Percentiles rank a stretch among this genome's conserved stretches.
These are phyloP conservation scores for Platanthera guangdongensis DNA, from an alignment of 106 monocot genomes.

Conservation along the genomic window DNA sequence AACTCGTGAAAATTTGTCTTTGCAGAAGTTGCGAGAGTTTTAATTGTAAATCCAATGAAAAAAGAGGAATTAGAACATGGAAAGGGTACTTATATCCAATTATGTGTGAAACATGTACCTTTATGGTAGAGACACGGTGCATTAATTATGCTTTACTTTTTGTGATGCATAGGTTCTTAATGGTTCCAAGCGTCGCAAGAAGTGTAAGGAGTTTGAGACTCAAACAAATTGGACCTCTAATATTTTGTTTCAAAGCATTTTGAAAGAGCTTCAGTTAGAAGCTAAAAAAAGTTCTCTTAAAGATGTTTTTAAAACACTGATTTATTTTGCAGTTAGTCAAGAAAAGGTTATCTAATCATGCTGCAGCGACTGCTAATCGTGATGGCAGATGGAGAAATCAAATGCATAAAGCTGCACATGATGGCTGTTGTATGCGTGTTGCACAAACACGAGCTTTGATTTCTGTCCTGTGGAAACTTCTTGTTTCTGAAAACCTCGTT, in stretches of 20 bases:
- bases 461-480: conserved; percentile 64
- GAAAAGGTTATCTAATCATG: conserved; percentile 60
- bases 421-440: conserved; percentile 92
- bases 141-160: conserved; percentile 3
- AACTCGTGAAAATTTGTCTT: background rate
- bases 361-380: conserved; percentile 60
- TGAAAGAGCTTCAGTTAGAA: background rate
- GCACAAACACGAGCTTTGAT: conserved; percentile 67
- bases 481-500: conserved; percentile 64
- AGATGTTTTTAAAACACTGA: background rate
- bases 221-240: background rate
- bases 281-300: background rate
- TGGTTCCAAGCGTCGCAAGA: background rate
- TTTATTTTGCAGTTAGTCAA: conserved; percentile 52
- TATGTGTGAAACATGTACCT: background rate
- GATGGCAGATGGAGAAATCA: conserved; percentile 93
- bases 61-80: background rate
- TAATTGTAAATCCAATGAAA: background rate
- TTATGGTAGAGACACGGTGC: background rate
- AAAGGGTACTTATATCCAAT: background rate
- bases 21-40: background rate
- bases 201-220: background rate
- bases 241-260: background rate
- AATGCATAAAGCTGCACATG: conserved; percentile 86
- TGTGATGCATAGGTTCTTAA: background rate